Evolutionary conservation across 306 rosid genomes (phyloP).

Genomic region (Quillaja saponaria): DNA sequence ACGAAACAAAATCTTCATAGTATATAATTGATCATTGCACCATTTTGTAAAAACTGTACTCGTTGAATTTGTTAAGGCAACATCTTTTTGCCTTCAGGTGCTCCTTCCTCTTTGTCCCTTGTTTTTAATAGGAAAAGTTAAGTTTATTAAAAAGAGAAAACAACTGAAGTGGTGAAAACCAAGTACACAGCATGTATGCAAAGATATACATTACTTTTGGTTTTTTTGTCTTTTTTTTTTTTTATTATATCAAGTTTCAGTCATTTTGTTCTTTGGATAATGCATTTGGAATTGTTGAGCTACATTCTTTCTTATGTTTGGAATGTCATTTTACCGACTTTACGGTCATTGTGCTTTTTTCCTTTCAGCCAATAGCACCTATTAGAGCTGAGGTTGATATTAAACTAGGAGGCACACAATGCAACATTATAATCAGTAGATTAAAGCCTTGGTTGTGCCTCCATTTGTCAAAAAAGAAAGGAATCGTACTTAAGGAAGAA

Average conservation of each 20-base stretch:
- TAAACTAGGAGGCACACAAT: constrained; percentile 88
- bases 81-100: too few relatives aligned
- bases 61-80: too few relatives aligned
- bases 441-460: constrained; percentile 79
- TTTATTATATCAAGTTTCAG: too few relatives aligned
- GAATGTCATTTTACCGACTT: constrained; percentile 24
- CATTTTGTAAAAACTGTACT: too few relatives aligned
- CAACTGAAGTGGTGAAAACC: too few relatives aligned
- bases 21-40: too few relatives aligned
- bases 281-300: constrained; percentile 11
- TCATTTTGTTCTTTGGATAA: not conserved
- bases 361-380: constrained; percentile 66
- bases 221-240: not conserved
- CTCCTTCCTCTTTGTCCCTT: too few relatives aligned
- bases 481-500: constrained; percentile 70
- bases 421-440: constrained; percentile 84
- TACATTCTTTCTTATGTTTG: constrained; percentile 1
- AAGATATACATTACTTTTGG: too few relatives aligned
- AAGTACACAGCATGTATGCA: too few relatives aligned
- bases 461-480: constrained; percentile 67
- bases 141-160: too few relatives aligned
- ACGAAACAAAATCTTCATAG: too few relatives aligned
- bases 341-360: not conserved
- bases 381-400: constrained; percentile 90
- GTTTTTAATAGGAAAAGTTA: too few relatives aligned